Evolutionary conservation across 768 basidiomycete genomes (phyloP).

Genomic region (Calocera cornea): DNA sequence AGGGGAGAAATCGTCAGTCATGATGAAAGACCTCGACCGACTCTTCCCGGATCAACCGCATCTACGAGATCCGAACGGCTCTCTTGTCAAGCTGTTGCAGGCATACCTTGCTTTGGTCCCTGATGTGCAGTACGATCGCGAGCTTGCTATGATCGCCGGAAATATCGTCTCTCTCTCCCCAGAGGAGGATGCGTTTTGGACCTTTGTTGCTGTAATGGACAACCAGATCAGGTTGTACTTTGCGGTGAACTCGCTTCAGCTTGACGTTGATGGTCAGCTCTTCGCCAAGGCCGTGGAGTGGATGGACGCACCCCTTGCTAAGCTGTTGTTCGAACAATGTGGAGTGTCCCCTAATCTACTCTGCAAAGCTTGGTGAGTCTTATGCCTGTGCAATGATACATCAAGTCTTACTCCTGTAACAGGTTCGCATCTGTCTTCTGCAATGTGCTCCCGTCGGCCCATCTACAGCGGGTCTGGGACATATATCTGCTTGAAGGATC

Average conservation of each 20-base stretch:
- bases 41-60: slow-evolving; percentile 45
- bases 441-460: slow-evolving; percentile 47
- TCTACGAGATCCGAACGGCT: slow-evolving; percentile 40
- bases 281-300: slow-evolving; percentile 57
- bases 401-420: slow-evolving; percentile 6
- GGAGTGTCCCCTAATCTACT: slow-evolving; percentile 15
- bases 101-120: slow-evolving; percentile 79
- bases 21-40: slow-evolving; percentile 37
- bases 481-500: slow-evolving; percentile 40
- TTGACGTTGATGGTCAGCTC: slow-evolving; percentile 63
- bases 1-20: slow-evolving; percentile 31
- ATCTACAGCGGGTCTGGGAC: slow-evolving; percentile 68
- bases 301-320: slow-evolving; percentile 45
- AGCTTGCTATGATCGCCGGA: slow-evolving; percentile 54
- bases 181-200: slow-evolving; percentile 86
- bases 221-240: slow-evolving; percentile 69
- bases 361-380: slow-evolving; percentile 40
- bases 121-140: slow-evolving; percentile 57
- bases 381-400: neutral
- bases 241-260: slow-evolving; percentile 41
- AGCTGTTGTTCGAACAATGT: slow-evolving; percentile 39
- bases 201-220: slow-evolving; percentile 77
- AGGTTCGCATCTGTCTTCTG: slow-evolving; percentile 69
- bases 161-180: slow-evolving; percentile 61
- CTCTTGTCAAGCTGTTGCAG: slow-evolving; percentile 44